Percentiles rank a stretch among this genome's conserved stretches.
Conservation (phyloP, 208 protist genomes). For the Acanthamoeba castellanii region DNA sequence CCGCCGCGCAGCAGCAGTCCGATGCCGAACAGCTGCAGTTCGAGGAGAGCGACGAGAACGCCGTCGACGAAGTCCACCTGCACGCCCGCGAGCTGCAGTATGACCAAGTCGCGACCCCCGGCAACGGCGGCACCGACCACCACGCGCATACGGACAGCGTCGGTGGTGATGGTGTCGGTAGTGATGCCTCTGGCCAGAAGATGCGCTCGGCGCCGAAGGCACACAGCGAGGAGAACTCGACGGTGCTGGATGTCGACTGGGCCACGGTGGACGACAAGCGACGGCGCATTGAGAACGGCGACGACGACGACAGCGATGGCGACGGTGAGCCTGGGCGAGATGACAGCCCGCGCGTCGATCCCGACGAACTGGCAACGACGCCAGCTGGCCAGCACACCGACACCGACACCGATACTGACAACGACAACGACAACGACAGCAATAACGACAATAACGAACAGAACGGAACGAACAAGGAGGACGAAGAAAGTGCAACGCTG, state of each 20-base stretch:
- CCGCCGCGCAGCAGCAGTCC: neutral
- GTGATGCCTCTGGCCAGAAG: neutral
- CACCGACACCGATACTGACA: too few relatives aligned
- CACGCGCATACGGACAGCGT: neutral
- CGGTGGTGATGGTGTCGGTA: neutral
- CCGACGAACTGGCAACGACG: too few relatives aligned
- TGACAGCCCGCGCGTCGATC: too few relatives aligned
- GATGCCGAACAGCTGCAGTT: neutral
- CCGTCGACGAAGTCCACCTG: neutral
- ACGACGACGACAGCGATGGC: neutral
- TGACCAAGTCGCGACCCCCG: neutral
- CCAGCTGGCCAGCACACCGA: neutral
- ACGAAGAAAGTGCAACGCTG: neutral
- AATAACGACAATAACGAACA: neutral
- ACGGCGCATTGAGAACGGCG: neutral
- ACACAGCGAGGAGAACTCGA: neutral
- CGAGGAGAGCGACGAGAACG: constrained; percentile 14
- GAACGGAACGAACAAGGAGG: neutral
- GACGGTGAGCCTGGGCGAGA: neutral
- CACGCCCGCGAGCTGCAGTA: neutral
- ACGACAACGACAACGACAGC: neutral
- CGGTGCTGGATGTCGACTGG: neutral
- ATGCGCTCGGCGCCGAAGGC: neutral
- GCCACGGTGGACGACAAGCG: neutral
- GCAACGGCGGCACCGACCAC: neutral